These are phyloP conservation scores for Cyclotella distinguenda DNA, from an alignment of 108 stramenopile species.

Conservation along the genomic window DNA sequence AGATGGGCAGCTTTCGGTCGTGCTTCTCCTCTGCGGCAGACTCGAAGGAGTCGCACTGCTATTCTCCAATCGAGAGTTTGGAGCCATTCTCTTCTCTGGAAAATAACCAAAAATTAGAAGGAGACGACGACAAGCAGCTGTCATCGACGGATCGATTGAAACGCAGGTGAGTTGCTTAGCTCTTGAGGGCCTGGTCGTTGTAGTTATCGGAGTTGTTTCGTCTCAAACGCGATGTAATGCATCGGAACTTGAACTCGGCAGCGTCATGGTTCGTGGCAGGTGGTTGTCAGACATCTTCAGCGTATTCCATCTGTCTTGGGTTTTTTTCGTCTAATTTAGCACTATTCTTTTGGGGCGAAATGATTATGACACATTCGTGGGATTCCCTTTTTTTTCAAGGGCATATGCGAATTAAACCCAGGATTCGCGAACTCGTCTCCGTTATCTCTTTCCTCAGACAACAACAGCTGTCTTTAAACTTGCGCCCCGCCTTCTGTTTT, in stretches of 20 bases:
- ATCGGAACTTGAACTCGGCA: background rate
- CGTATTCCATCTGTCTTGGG: background rate
- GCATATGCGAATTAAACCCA: no score
- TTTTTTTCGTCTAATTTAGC: background rate
- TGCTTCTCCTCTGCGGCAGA: no score
- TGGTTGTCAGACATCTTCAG: background rate
- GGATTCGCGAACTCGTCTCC: no score
- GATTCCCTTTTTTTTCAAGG: no score
- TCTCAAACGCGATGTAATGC: background rate
- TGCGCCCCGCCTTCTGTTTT: no score
- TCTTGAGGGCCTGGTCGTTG: no score
- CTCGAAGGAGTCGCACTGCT: no score
- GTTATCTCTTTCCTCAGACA: no score
- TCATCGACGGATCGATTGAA: conserved; percentile 41
- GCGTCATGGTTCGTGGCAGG: background rate
- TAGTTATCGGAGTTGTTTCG: no score
- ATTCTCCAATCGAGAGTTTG: no score
- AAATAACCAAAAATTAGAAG: background rate
- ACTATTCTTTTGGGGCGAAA: background rate
- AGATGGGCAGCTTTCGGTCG: no score
- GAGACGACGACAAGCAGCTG: conserved; percentile 20
- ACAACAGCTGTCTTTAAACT: no score
- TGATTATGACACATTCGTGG: conserved; percentile 1
- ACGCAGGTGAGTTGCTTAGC: conserved; percentile 29
- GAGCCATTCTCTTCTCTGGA: conserved; percentile 9